Conservation (phyloP, 2,329 filamentous ascomycete species). For the Zymoseptoria tritici region DNA sequence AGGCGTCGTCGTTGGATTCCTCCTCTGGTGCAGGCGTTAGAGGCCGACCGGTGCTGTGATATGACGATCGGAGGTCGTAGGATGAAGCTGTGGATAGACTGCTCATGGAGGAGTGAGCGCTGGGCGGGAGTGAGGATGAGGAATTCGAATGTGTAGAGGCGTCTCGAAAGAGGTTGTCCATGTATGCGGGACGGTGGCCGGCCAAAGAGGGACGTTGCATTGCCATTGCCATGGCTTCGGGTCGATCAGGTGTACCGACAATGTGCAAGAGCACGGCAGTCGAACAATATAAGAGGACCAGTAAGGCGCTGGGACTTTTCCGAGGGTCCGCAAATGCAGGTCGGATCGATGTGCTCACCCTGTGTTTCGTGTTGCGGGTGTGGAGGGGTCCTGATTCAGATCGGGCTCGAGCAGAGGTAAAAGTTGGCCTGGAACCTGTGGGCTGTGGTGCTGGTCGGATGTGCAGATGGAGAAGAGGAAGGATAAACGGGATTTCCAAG, state of each 20-base stretch:
- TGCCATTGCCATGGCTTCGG: conserved; percentile 19
- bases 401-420: neutral
- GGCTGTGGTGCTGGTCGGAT: too few species aligned
- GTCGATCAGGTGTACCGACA: neutral
- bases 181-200: conserved; percentile 23
- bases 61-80: conserved; percentile 16
- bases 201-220: conserved; percentile 18
- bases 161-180: conserved; percentile 26
- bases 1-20: conserved; percentile 9
- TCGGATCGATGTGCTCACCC: neutral
- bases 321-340: neutral
- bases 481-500: neutral
- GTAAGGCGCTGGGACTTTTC: neutral
- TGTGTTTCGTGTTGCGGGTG: neutral
- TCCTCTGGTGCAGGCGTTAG: conserved; percentile 24
- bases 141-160: conserved; percentile 7
- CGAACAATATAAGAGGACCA: neutral
- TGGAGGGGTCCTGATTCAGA: neutral
- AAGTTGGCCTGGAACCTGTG: neutral
- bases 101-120: conserved; percentile 23
- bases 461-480: neutral
- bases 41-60: conserved; percentile 14
- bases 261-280: neutral
- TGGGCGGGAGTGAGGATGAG: conserved; percentile 2
- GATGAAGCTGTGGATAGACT: conserved; percentile 21